These are phyloP conservation scores for Cytospora piceicola DNA, from an alignment of 2,329 filamentous ascomycete genomes.

Conservation along the genomic window DNA sequence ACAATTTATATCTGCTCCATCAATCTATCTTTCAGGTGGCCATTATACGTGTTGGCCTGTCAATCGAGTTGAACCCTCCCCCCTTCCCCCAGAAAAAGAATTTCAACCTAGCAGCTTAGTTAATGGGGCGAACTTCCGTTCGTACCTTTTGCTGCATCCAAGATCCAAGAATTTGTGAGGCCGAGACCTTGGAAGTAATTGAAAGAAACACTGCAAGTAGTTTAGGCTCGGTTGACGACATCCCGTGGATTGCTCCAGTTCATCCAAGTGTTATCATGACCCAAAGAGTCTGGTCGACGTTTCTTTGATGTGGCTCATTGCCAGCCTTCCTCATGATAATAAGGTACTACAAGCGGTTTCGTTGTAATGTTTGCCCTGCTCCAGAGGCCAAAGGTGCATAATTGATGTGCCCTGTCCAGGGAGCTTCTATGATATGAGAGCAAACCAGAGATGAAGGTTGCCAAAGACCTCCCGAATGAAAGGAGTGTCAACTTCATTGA, in stretches of 20 bases:
- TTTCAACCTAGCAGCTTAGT: not conserved
- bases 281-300: not conserved
- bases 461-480: not conserved
- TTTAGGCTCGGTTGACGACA: not conserved
- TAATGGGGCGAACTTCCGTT: not conserved
- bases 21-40: not conserved
- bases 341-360: no score
- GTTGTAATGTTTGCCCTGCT: not conserved
- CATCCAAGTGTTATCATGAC: not conserved
- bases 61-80: not conserved
- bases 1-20: not conserved
- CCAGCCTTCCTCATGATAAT: not conserved
- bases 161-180: not conserved
- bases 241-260: not conserved
- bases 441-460: slow-evolving; percentile 27
- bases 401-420: not conserved
- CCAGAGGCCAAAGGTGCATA: not conserved
- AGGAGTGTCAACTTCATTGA: not conserved
- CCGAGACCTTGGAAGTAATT: not conserved
- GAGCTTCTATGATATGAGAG: not conserved
- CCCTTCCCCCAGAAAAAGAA: no score
- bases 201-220: not conserved
- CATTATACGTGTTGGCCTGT: not conserved
- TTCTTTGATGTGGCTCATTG: not conserved
- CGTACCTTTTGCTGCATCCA: not conserved